A percentile compares a stretch with the other conserved stretches of the same genome.
These are phyloP conservation scores for Leccinum griseonigrum DNA, from an alignment of 1,284 basidiomycete genomes.

Conservation along the genomic window DNA sequence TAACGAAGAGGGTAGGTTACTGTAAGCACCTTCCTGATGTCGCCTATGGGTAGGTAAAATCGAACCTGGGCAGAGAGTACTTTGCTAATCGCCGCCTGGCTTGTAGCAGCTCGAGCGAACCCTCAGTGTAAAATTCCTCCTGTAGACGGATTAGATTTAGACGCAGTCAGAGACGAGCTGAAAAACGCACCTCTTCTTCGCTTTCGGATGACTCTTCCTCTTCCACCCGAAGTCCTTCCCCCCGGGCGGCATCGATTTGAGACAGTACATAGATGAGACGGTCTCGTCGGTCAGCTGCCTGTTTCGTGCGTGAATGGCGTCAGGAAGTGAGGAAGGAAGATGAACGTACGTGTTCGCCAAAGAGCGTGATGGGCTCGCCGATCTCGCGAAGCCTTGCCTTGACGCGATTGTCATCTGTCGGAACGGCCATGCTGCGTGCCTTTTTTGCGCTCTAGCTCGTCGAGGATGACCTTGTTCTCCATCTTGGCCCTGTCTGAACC, in stretches of 20 bases:
- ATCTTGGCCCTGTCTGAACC: constrained; percentile 68
- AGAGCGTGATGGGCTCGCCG: constrained; percentile 94
- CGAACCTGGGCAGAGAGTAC: constrained; percentile 91
- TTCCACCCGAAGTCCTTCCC: constrained; percentile 70
- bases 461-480: constrained; percentile 81
- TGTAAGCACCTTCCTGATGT: constrained; percentile 77
- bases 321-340: constrained; percentile 5
- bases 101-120: constrained; percentile 80
- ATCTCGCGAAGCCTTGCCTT: constrained; percentile 87
- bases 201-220: constrained; percentile 66
- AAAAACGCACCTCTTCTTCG: constrained; percentile 68
- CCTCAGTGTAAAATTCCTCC: constrained; percentile 97
- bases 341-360: constrained; percentile 87
- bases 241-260: constrained; percentile 80
- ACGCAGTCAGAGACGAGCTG: not conserved
- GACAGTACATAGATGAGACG: constrained; percentile 91
- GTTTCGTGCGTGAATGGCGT: constrained; percentile 25
- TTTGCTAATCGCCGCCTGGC: constrained; percentile 84
- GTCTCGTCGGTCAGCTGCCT: constrained; percentile 88
- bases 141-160: constrained; percentile 28
- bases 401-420: constrained; percentile 94
- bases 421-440: constrained; percentile 90
- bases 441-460: constrained; percentile 93
- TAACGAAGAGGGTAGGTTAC: constrained; percentile 35
- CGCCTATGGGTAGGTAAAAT: constrained; percentile 54